Evolutionary conservation across 1,284 basidiomycete genomes (phyloP).

Genomic region (Pterulicium gracile): DNA sequence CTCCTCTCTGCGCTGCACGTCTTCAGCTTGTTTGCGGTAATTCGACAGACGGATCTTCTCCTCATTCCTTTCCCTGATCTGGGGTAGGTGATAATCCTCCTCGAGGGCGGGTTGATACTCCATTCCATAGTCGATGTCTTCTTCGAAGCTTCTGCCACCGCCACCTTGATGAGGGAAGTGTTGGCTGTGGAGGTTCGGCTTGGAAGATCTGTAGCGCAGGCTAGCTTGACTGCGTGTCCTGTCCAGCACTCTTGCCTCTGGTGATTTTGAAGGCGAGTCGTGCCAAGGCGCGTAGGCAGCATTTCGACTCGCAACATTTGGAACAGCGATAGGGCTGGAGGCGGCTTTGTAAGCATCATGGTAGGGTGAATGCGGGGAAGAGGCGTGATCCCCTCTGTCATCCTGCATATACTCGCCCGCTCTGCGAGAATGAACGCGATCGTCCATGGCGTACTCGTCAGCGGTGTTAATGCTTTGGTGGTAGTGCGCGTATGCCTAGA

Average conservation of each 20-base stretch:
- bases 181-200: not conserved
- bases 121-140: not conserved
- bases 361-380: not conserved
- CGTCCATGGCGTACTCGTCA: not conserved
- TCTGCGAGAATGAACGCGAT: not conserved
- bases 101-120: not conserved
- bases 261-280: not conserved
- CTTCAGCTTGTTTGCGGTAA: not conserved
- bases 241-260: not conserved
- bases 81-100: not conserved
- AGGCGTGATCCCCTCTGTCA: not conserved
- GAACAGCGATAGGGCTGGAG: not conserved
- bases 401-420: not conserved
- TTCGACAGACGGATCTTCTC: not conserved
- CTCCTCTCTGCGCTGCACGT: not conserved
- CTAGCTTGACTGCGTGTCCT: too few relatives aligned
- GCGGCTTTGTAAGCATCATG: not conserved
- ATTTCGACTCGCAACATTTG: not conserved
- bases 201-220: not conserved
- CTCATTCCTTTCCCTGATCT: not conserved
- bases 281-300: not conserved
- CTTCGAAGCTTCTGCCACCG: not conserved
- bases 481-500: not conserved
- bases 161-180: not conserved
- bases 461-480: not conserved